Conservation (phyloP, 2,329 filamentous ascomycete species). For the Colletotrichum noveboracense region DNA sequence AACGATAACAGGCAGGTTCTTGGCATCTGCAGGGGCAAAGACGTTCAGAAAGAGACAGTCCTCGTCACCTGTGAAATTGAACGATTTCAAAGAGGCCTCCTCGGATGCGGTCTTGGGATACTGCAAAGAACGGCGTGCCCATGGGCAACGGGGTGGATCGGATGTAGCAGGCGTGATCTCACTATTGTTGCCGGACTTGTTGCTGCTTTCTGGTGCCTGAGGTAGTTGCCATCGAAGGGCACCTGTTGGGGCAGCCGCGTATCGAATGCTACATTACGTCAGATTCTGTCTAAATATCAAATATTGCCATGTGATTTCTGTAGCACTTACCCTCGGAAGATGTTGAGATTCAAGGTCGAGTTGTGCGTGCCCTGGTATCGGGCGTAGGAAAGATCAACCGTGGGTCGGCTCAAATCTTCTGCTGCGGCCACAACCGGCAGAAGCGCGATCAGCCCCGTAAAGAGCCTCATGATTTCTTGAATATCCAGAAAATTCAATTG, state of each 20-base stretch:
- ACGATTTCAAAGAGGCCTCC: neutral
- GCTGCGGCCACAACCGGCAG: neutral
- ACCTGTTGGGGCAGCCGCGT: neutral
- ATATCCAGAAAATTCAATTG: neutral
- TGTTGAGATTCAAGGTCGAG: neutral
- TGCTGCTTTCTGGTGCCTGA: neutral
- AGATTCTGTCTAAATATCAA: neutral
- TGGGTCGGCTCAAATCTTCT: neutral
- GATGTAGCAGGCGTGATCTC: neutral
- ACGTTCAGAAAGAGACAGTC: slow-evolving; percentile 38
- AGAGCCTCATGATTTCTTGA: neutral
- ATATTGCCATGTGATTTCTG: too few species aligned
- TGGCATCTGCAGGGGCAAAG: slow-evolving; percentile 27
- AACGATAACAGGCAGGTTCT: slow-evolving; percentile 13
- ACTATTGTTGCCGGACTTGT: neutral
- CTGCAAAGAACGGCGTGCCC: neutral
- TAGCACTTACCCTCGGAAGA: neutral
- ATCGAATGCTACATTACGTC: neutral
- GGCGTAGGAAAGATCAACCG: neutral
- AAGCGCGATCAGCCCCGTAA: neutral
- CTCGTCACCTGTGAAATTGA: slow-evolving; percentile 23
- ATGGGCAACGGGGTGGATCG: slow-evolving; percentile 2
- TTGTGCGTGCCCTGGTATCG: neutral
- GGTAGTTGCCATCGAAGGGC: slow-evolving; percentile 1
- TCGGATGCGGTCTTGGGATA: slow-evolving; percentile 1